Evolutionary conservation across 1,284 basidiomycete genomes (phyloP).

Genomic region (Ceratobasidium sp.): DNA sequence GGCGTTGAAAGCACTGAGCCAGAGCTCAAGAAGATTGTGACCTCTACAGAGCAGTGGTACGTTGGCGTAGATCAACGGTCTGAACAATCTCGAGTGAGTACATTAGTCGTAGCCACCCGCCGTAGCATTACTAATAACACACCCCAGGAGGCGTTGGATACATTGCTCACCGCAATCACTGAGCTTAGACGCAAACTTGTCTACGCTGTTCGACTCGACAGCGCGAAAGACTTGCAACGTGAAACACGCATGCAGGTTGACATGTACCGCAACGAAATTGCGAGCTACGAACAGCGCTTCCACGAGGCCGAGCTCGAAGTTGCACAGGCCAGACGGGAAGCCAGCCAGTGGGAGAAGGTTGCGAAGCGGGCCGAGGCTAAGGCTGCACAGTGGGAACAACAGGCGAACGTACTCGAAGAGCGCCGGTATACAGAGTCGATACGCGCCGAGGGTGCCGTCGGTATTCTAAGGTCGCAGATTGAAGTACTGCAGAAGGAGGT

Average conservation of each 20-base stretch:
- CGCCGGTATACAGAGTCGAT: conserved; percentile 38
- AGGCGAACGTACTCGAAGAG: conserved; percentile 25
- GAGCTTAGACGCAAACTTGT: conserved; percentile 35
- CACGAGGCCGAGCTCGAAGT: conserved; percentile 21
- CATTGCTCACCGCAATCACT: background rate
- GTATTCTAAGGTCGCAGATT: conserved; percentile 32
- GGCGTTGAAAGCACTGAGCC: conserved; percentile 20
- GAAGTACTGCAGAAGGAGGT: conserved; percentile 31
- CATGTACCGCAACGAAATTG: conserved; percentile 21
- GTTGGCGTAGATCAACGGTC: conserved; percentile 14
- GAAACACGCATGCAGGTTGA: conserved; percentile 13
- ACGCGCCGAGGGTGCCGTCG: conserved; percentile 28
- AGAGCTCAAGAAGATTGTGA: conserved; percentile 33
- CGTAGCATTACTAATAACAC: background rate
- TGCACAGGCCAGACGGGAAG: conserved; percentile 12
- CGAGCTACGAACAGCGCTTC: conserved; percentile 4
- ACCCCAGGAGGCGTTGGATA: conserved; percentile 20
- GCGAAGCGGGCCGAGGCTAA: conserved; percentile 19
- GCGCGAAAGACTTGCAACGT: conserved; percentile 14
- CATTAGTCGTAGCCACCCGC: background rate
- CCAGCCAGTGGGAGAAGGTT: conserved; percentile 15
- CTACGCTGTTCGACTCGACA: conserved; percentile 33
- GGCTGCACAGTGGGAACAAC: conserved; percentile 34
- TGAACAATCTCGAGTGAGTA: conserved; percentile 6
- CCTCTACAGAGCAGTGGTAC: conserved; percentile 31